phyloP scores from a whole-genome alignment of 202 grass and related monocot genomes.

The Sporobolus alterniflorus region DNA sequence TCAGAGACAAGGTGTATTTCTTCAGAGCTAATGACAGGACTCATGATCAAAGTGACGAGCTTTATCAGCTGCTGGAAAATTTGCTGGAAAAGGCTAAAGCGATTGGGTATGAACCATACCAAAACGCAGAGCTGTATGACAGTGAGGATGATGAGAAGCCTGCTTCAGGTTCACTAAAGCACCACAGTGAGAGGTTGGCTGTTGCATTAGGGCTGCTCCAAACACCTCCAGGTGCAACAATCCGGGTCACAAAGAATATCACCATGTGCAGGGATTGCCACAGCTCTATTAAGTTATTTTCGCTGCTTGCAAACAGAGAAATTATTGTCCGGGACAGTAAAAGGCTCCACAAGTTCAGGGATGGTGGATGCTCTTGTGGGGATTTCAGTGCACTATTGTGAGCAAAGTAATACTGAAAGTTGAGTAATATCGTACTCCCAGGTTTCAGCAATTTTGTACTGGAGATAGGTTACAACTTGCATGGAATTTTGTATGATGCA shows the following conservation, averaged over 20 bases:
- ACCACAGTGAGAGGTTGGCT: slow-evolving; percentile 92
- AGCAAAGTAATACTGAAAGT: slow-evolving; percentile 18
- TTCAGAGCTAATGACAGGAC: slow-evolving; percentile 67
- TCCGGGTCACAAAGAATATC: slow-evolving; percentile 82
- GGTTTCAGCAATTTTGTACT: slow-evolving; percentile 14
- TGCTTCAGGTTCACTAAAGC: slow-evolving; percentile 38
- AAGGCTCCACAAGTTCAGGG: slow-evolving; percentile 81
- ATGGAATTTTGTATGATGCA: slow-evolving; percentile 8
- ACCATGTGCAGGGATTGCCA: slow-evolving; percentile 94
- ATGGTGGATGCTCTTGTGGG: slow-evolving; percentile 78
- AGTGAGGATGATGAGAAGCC: slow-evolving; percentile 54
- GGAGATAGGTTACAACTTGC: slow-evolving; percentile 13
- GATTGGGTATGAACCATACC: slow-evolving; percentile 77
- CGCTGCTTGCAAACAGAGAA: slow-evolving; percentile 70
- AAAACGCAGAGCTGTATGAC: slow-evolving; percentile 54
- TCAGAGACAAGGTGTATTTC: slow-evolving; percentile 73
- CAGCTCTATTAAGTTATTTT: slow-evolving; percentile 71
- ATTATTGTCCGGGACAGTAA: slow-evolving; percentile 83
- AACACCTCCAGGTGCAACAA: slow-evolving; percentile 38
- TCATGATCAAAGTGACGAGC: slow-evolving; percentile 43
- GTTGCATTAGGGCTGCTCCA: slow-evolving; percentile 72
- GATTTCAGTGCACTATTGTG: slow-evolving; percentile 72
- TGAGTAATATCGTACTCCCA: neutral
- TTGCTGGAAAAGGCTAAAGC: slow-evolving; percentile 63
- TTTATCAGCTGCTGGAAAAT: slow-evolving; percentile 63